Evolutionary conservation across 306 rosid species (phyloP), one percentile per base, ranked within the genome.

Genomic region (Cucurbita argyrosperma): DNA sequence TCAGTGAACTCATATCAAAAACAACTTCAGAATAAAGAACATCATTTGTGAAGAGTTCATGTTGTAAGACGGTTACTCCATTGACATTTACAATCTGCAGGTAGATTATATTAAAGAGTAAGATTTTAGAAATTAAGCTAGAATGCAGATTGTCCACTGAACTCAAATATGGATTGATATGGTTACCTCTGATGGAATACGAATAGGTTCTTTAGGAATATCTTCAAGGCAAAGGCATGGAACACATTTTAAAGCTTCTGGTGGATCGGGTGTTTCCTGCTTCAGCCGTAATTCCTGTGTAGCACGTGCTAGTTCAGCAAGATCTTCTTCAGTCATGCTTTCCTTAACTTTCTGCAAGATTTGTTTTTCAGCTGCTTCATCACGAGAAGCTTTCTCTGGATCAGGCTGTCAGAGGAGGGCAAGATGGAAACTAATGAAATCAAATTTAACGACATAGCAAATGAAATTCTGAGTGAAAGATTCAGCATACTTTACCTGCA

Each of bases 191-290:
- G 78, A 77, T 19, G 99, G 99, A 84, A 91, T 70, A 54, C 19
- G 61, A 81, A 76, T 85, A 72, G 99, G 96, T 88, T 94, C 97
- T 80, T 89, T 94, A 64, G 99, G 96, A 83, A 94, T 94, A 83
- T 94, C 99, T 57, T 78, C 86, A 55, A 94, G 82, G 82, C 95
- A 89, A 69, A 94, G 95, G 82, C 99, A 78, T 64, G 99, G 99
- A 84, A 94, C 99, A 78, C 89, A 77, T 88, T 78, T 91, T 77
- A 94, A 79, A 79, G 96, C 99, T 84, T 94, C 99, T 18, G 97
- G 96, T 52, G 92, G 96, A 51, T 94, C 99, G 77, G 99, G 92
- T 69, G 99, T 91, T 80, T 94, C 99, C 86, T 91, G 97, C 84
- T 90, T 91, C 55, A 87, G 88, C 55, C 84, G 87, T 75, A 94